Evolutionary conservation across 805 yeast species (phyloP), one percentile per base, ranked within the genome.

Genomic region (Allodekkera sacchari): DNA sequence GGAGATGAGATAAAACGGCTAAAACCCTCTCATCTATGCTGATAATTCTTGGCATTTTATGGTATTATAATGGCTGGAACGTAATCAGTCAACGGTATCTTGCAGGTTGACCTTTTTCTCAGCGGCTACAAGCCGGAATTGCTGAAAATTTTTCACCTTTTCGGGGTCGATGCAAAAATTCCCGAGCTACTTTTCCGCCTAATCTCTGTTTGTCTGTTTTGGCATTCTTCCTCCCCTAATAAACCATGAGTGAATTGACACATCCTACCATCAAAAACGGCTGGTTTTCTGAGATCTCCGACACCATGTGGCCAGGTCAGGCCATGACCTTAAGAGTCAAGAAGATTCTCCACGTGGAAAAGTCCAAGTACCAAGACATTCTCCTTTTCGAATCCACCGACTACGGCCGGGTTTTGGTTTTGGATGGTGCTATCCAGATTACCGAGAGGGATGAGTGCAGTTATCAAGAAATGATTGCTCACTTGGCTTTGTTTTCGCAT

Each of bases 241-340:
- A 8, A 7, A 23, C 26, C 7, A 23, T 23, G 26, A 7, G 11
- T 12, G 63, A 63, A 55, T 61, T 71, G 38, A 56, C 76, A 28
- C 77, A 72, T 59, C 77, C 77, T 22, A 56, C 71, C 32, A 61
- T 71, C 50, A 68, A 69, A 55, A 87, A 92, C 61, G 96, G 96
- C 53, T 89, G 98, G 98, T 89, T 89, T 66, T 77, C 89, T 50
- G 98, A 89, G 62, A 69, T 83, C 57, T 83, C 95, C 45, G 84
- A 88, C 59, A 83, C 94, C 55, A 82, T 85, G 84, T 89, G 96
- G 94, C 97, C 98, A 19, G 98, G 98, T 44, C 95, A 88, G 70
- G 97, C 96, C 46, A 79, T 92, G 92, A 74, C 87, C 32, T 68
- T 89, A 47, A 73, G 77, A 43, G 97, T 89, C 36, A 85, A 89